Percentiles rank a stretch among this genome's conserved stretches.
phyloP scores from a whole-genome alignment of 2,329 filamentous ascomycete species.

The Claviceps maximensis region DNA sequence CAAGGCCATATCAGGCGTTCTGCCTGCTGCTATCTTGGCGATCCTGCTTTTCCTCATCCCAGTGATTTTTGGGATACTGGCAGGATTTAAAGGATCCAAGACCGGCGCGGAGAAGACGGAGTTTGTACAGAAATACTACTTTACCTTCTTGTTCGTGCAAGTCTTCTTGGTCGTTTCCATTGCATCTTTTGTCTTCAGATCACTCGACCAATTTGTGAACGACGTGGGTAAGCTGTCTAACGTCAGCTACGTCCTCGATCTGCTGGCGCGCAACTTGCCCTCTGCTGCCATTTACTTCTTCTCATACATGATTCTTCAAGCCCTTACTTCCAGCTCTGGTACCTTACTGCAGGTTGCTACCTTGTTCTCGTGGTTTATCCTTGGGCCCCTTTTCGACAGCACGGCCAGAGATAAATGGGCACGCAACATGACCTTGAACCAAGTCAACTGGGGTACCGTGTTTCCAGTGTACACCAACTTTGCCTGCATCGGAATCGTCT shows the following conservation, averaged over 20 bases:
- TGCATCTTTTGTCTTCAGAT: slow-evolving; percentile 54
- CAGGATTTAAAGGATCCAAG: slow-evolving; percentile 62
- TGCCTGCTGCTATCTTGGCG: slow-evolving; percentile 66
- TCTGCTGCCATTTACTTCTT: slow-evolving; percentile 94
- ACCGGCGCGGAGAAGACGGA: slow-evolving; percentile 69
- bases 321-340: slow-evolving; percentile 78
- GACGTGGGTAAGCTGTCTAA: slow-evolving; percentile 32
- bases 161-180: slow-evolving; percentile 89
- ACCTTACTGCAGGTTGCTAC: slow-evolving; percentile 74
- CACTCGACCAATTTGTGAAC: slow-evolving; percentile 49
- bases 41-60: slow-evolving; percentile 73
- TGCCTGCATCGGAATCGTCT: slow-evolving; percentile 81
- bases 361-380: slow-evolving; percentile 66
- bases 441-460: slow-evolving; percentile 80
- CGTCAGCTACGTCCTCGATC: slow-evolving; percentile 52
- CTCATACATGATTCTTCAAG: slow-evolving; percentile 94
- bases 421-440: slow-evolving; percentile 64
- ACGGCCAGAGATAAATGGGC: slow-evolving; percentile 74
- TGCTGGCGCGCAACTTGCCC: slow-evolving; percentile 68
- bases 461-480: slow-evolving; percentile 97
- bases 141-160: slow-evolving; percentile 86
- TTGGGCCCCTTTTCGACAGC: slow-evolving; percentile 69
- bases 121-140: slow-evolving; percentile 86
- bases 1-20: slow-evolving; percentile 63
- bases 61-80: slow-evolving; percentile 60